These are phyloP conservation scores for Clarkia xantiana DNA, from an alignment of 345 rosid genomes.

Conservation along the genomic window DNA sequence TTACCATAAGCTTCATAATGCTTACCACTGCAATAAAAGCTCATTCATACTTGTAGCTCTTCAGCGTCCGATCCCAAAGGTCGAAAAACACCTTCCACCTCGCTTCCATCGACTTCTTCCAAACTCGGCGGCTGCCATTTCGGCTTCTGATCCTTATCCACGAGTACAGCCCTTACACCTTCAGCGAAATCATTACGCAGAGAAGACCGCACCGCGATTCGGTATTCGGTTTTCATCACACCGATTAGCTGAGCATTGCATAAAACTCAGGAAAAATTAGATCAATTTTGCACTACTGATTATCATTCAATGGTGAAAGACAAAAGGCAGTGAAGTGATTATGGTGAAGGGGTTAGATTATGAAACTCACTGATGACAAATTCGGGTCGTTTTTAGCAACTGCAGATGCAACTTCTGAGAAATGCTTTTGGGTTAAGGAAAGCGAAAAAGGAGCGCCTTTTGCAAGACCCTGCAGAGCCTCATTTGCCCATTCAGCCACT, in stretches of 20 bases:
- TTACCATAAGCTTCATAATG: too few species aligned
- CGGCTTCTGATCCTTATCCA: conserved; percentile 96
- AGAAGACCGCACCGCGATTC: conserved; percentile 64
- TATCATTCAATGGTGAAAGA: neutral
- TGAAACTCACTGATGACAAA: conserved; percentile 42
- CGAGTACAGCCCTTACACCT: conserved; percentile 89
- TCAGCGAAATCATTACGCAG: conserved; percentile 60
- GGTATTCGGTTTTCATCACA: conserved; percentile 85
- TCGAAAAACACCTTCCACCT: conserved; percentile 57
- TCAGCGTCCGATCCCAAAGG: conserved; percentile 38
- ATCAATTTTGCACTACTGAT: neutral
- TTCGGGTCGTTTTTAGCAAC: conserved; percentile 36
- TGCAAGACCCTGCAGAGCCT: conserved; percentile 65
- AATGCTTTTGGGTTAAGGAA: conserved; percentile 48
- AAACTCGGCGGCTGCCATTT: conserved; percentile 66
- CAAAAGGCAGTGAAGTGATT: neutral
- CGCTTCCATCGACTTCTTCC: conserved; percentile 41
- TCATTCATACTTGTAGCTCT: conserved; percentile 49
- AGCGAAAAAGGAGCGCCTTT: conserved; percentile 96
- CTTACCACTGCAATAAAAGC: too few species aligned
- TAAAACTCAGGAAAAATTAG: neutral
- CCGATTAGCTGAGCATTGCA: conserved; percentile 33
- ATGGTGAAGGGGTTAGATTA: too few species aligned
- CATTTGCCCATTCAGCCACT: conserved; percentile 54
- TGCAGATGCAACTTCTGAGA: conserved; percentile 63